These are phyloP conservation scores for Cicer judaicum DNA, from an alignment of 306 rosid species.

Conservation along the genomic window DNA sequence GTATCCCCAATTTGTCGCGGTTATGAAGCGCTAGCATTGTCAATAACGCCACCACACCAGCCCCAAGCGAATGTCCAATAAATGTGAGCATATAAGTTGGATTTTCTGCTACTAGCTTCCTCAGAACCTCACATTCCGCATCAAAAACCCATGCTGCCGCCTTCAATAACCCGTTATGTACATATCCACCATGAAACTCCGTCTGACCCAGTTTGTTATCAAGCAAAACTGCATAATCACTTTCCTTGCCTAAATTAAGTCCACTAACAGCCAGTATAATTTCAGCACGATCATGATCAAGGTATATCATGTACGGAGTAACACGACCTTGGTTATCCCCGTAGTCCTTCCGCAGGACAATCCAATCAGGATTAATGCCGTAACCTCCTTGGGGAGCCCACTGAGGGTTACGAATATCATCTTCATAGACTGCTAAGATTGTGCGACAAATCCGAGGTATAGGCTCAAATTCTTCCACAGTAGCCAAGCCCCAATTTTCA, in stretches of 20 bases:
- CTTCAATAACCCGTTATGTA: conserved; percentile 86
- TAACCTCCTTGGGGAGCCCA: conserved; percentile 96
- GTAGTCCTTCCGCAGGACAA: conserved; percentile 69
- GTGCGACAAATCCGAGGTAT: conserved; percentile 81
- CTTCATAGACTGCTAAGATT: conserved; percentile 77
- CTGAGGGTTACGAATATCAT: conserved; percentile 74
- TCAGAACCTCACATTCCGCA: conserved; percentile 67
- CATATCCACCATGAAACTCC: conserved; percentile 87
- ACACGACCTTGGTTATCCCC: conserved; percentile 66
- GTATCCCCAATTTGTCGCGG: conserved; percentile 68
- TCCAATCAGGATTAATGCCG: conserved; percentile 81
- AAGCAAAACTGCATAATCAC: conserved; percentile 83
- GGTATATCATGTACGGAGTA: conserved; percentile 84
- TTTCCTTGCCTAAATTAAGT: conserved; percentile 82
- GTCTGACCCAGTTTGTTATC: conserved; percentile 92
- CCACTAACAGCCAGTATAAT: conserved; percentile 80
- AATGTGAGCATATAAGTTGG: conserved; percentile 72
- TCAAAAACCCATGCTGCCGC: conserved; percentile 82
- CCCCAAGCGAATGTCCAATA: conserved; percentile 88
- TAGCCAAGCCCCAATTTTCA: conserved; percentile 87
- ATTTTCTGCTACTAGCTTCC: conserved; percentile 63
- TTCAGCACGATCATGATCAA: conserved; percentile 85
- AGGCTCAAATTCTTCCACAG: conserved; percentile 86
- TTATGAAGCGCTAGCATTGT: conserved; percentile 70
- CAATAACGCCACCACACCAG: conserved; percentile 89